Conservation (phyloP, 768 basidiomycete genomes). For the Suillus sp. region DNA sequence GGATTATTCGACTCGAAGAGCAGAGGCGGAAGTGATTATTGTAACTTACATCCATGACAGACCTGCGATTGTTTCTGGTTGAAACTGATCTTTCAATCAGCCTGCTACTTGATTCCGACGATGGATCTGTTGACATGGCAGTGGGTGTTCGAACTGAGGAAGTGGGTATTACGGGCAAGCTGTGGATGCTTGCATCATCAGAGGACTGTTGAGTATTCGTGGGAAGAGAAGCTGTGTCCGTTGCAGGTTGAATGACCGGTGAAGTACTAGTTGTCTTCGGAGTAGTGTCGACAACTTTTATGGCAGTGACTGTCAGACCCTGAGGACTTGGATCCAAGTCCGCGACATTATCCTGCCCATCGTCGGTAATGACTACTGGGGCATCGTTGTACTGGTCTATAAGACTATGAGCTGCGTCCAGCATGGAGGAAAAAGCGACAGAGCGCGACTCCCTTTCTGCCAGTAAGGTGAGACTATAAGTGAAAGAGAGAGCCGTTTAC, state of each 20-base stretch:
- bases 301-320: constrained; percentile 24
- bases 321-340: constrained; percentile 28
- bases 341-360: constrained; percentile 14
- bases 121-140: constrained; percentile 30
- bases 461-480: constrained; percentile 10
- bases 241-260: constrained; percentile 33
- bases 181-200: constrained; percentile 60
- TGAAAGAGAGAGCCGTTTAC: constrained; percentile 15
- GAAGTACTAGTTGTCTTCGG: constrained; percentile 23
- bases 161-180: constrained; percentile 54
- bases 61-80: constrained; percentile 48
- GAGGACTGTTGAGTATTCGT: constrained; percentile 40
- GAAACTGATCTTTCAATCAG: constrained; percentile 33
- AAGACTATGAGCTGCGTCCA: constrained; percentile 23
- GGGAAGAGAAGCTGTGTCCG: constrained; percentile 41
- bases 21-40: constrained; percentile 9
- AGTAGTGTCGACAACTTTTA: constrained; percentile 32
- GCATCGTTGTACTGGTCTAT: constrained; percentile 40
- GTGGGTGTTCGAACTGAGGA: constrained; percentile 28
- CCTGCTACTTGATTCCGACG: constrained; percentile 12
- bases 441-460: background rate
- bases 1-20: constrained; percentile 12
- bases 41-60: constrained; percentile 56
- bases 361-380: constrained; percentile 39
- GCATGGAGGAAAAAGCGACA: background rate